Evolutionary conservation across 495 filamentous ascomycete species (phyloP), one percentile per base, ranked within the genome.

Genomic region (Umbilicaria muhlenbergii): DNA sequence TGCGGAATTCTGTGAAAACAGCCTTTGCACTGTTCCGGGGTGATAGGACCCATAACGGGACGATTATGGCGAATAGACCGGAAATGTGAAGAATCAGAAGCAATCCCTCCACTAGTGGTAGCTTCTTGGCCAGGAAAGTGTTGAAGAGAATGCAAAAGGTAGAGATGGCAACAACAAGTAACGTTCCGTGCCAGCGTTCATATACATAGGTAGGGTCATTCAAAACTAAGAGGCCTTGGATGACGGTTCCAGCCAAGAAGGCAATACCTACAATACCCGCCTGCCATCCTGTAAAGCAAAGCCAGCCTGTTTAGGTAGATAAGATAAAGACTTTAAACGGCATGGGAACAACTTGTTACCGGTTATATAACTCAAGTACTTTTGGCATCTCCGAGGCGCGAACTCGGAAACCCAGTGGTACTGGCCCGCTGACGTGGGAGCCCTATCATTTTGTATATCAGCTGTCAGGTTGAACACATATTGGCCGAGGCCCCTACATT

Each of bases 351-450:
- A 5, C 1, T 1, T 28, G 11, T 34, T 58, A 64, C 73, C 73
- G 38, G 72, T 71, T 32, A 76, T 63, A 51, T 77, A 80, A 49
- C 74, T 75, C 10, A 77, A 56, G 34, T 73, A 73, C 42, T 72
- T 75, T 44, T 74, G 73, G 34, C 53, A 66, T n/a, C 53, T 60
- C 5, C 49, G 54, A 14, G 75, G 73, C 11, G 74, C 67, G 47
- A 77, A 70, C 45, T 76, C 73, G 5, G 67, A 75, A 6, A 77
- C 70, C 75, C 74, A 79, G 45, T 73, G 68, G 42, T 73, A 73
- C 43, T 73, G 68, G 16, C 68, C 67, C 36, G 68, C 67, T 15
- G 66, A 61, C 35, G 66, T 69, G 15, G 67, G 66, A 15, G 67
- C 64, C 58, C 66, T 68, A 39, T 31, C 1, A 32, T 8, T 17